A percentile compares a stretch with the other conserved stretches of the same genome.
These are phyloP conservation scores for Lolium rigidum DNA, from an alignment of 176 grass and related monocot species.

Conservation along the genomic window DNA sequence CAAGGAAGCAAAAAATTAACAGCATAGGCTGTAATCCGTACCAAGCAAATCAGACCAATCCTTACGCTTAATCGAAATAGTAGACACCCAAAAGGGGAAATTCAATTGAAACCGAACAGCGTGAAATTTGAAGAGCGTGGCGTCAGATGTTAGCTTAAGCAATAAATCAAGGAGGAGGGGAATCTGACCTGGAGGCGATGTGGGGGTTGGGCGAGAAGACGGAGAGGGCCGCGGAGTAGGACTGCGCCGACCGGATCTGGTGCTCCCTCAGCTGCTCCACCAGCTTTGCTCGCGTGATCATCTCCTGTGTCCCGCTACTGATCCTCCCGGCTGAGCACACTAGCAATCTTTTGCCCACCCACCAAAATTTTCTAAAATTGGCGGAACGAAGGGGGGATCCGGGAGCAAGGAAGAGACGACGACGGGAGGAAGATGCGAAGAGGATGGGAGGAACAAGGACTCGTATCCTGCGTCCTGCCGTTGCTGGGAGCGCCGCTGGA, in stretches of 20 bases:
- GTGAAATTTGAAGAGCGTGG: neutral
- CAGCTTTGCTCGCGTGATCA: slow-evolving; percentile 95
- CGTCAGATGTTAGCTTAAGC: neutral
- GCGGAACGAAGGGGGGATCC: slow-evolving; percentile 8
- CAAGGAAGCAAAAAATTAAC: neutral
- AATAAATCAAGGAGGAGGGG: slow-evolving; percentile 22
- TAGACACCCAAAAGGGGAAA: neutral
- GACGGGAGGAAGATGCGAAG: neutral
- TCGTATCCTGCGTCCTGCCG: neutral
- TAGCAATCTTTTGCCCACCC: neutral
- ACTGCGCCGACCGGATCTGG: slow-evolving; percentile 93
- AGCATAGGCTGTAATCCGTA: neutral
- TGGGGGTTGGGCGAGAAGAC: slow-evolving; percentile 83
- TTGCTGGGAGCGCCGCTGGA: slow-evolving; percentile 19
- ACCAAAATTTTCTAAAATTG: slow-evolving; percentile 31
- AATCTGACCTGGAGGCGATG: slow-evolving; percentile 73
- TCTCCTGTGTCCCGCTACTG: slow-evolving; percentile 46
- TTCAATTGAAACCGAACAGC: slow-evolving; percentile 16
- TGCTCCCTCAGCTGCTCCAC: slow-evolving; percentile 87
- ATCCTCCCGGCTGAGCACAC: slow-evolving; percentile 28
- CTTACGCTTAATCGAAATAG: slow-evolving; percentile 33
- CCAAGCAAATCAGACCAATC: slow-evolving; percentile 32
- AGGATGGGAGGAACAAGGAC: slow-evolving; percentile 19
- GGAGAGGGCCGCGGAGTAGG: slow-evolving; percentile 58
- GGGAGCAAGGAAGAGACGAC: neutral